Evolutionary conservation across 495 filamentous ascomycete genomes (phyloP).

Genomic region (Hyaloscypha hepaticicola): DNA sequence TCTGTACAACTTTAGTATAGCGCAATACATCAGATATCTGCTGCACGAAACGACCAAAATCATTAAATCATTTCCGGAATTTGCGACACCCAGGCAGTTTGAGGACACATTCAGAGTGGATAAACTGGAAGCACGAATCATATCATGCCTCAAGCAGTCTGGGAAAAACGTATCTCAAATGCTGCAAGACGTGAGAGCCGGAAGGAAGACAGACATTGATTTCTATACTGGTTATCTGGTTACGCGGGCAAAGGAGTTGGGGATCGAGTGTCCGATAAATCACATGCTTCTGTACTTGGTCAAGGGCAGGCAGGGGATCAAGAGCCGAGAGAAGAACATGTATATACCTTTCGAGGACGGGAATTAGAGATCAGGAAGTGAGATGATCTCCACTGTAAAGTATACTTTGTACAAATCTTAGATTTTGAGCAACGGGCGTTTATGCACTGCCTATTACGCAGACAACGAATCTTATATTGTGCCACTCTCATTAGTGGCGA

Average conservation of each 20-base stretch:
- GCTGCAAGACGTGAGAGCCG: constrained; percentile 27
- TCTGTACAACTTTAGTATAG: constrained; percentile 58
- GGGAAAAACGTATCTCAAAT: constrained; percentile 22
- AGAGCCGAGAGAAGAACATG: constrained; percentile 6
- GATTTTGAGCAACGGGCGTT: constrained; percentile 3
- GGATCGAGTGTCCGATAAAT: constrained; percentile 23
- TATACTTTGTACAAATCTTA: constrained; percentile 1
- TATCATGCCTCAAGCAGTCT: constrained; percentile 1
- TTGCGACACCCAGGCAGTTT: constrained; percentile 38
- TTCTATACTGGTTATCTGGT: constrained; percentile 35
- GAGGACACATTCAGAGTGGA: constrained; percentile 12
- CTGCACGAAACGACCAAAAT: constrained; percentile 48
- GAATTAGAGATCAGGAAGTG: background rate
- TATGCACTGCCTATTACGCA: background rate
- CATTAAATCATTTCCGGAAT: constrained; percentile 51
- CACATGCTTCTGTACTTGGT: constrained; percentile 21
- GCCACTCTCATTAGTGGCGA: background rate
- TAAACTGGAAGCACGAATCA: constrained; percentile 14
- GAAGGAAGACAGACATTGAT: constrained; percentile 31
- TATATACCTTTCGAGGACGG: constrained; percentile 24
- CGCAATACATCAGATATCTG: constrained; percentile 65
- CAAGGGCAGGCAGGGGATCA: constrained; percentile 27
- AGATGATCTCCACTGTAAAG: background rate
- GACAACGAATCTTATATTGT: background rate
- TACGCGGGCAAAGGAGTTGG: constrained; percentile 21